phyloP scores from a whole-genome alignment of 1,284 basidiomycete genomes.

The Cystobasidium slooffiae region DNA sequence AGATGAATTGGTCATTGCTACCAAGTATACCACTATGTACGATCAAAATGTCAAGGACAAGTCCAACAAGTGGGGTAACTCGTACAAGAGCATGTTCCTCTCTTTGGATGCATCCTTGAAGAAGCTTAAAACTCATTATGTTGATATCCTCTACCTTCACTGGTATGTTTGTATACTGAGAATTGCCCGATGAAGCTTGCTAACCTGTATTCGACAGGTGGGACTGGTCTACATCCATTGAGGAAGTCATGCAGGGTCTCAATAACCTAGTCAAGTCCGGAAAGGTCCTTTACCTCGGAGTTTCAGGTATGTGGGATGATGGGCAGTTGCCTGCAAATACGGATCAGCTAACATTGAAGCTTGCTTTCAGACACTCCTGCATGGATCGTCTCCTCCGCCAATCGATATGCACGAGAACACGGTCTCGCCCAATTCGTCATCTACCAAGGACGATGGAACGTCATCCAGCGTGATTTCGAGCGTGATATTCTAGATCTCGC shows the following conservation, averaged over 20 bases:
- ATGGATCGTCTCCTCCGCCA: slow-evolving; percentile 63
- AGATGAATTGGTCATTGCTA: slow-evolving; percentile 63
- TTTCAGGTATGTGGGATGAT: slow-evolving; percentile 48
- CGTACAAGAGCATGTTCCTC: slow-evolving; percentile 60
- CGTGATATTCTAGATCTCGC: slow-evolving; percentile 62
- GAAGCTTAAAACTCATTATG: slow-evolving; percentile 64
- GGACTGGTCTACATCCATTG: slow-evolving; percentile 63
- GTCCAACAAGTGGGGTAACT: slow-evolving; percentile 62
- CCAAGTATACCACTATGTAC: slow-evolving; percentile 63
- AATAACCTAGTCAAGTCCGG: slow-evolving; percentile 61
- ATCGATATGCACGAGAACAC: slow-evolving; percentile 63
- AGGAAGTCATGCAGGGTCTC: slow-evolving; percentile 65
- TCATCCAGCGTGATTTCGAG: slow-evolving; percentile 63
- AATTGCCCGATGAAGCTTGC: neutral
- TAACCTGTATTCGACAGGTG: neutral
- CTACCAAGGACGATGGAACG: slow-evolving; percentile 66
- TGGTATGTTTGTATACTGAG: neutral
- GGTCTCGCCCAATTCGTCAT: slow-evolving; percentile 64
- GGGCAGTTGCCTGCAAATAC: too few species aligned
- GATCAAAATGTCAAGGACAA: slow-evolving; percentile 46
- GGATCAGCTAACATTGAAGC: too few species aligned
- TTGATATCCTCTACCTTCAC: slow-evolving; percentile 60
- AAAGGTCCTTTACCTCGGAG: slow-evolving; percentile 62
- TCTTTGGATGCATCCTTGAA: slow-evolving; percentile 61
- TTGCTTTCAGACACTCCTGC: slow-evolving; percentile 60